phyloP scores from a whole-genome alignment of 345 rosid genomes.

The Populus alba region DNA sequence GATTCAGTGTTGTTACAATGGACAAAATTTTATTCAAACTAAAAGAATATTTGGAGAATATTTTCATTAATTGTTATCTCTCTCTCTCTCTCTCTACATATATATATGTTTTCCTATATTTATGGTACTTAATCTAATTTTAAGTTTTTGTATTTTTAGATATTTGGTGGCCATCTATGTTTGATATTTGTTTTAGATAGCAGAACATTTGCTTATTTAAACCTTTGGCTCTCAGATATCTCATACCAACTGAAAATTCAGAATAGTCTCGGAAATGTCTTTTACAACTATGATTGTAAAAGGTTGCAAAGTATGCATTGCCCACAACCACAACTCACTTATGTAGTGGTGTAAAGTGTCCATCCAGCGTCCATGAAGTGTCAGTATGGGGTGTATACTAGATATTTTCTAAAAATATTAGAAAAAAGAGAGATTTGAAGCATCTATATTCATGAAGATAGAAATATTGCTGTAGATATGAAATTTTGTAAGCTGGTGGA shows the following conservation, averaged over 20 bases:
- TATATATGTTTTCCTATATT: too few species aligned
- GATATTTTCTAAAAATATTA: neutral
- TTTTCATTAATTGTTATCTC: neutral
- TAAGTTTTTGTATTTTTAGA: neutral
- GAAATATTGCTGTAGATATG: too few species aligned
- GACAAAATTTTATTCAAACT: neutral
- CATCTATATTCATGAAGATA: neutral
- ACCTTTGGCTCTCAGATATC: neutral
- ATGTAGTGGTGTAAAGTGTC: neutral
- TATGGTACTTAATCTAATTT: neutral
- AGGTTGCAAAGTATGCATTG: neutral
- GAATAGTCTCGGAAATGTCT: neutral
- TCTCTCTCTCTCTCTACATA: neutral
- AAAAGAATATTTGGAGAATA: neutral
- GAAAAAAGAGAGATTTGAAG: neutral
- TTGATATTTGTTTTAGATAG: neutral
- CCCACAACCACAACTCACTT: neutral
- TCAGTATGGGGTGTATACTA: neutral
- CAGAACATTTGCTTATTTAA: too few species aligned
- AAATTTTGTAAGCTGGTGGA: neutral
- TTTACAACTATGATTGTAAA: neutral
- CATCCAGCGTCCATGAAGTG: neutral
- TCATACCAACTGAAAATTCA: neutral
- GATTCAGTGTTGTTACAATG: neutral
- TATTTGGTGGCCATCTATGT: neutral